Evolutionary conservation across 176 grass and related monocot species (phyloP).

Genomic region (Aegilops bicornis): DNA sequence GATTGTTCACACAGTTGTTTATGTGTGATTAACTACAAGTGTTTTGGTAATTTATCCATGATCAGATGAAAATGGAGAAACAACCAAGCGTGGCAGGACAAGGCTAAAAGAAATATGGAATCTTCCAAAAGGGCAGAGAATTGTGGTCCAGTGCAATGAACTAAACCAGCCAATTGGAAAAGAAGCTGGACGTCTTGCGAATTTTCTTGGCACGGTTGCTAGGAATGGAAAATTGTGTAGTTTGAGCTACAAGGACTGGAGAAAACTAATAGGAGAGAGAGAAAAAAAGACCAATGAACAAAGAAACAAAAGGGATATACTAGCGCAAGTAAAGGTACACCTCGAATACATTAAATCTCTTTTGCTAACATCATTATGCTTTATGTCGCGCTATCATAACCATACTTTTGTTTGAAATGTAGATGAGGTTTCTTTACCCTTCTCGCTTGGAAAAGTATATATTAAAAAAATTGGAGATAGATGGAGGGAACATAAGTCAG

Average conservation of each 20-base stretch:
- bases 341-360: too few relatives aligned
- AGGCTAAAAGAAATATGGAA: constrained; percentile 15
- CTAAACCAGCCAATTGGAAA: not conserved
- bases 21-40: too few relatives aligned
- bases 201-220: constrained; percentile 10
- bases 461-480: not conserved
- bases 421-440: not conserved
- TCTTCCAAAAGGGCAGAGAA: not conserved
- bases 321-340: too few relatives aligned
- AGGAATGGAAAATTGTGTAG: constrained; percentile 9
- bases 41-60: too few relatives aligned
- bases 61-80: not conserved
- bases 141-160: constrained; percentile 12
- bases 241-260: too few relatives aligned
- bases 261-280: too few relatives aligned
- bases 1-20: too few relatives aligned
- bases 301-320: too few relatives aligned
- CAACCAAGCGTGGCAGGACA: not conserved
- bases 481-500: constrained; percentile 14
- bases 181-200: not conserved
- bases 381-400: too few relatives aligned
- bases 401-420: not conserved
- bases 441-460: not conserved
- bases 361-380: too few relatives aligned
- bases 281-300: too few relatives aligned